These are phyloP conservation scores for Diospyros lotus DNA, from an alignment of 148 eudicot genomes.

Conservation along the genomic window DNA sequence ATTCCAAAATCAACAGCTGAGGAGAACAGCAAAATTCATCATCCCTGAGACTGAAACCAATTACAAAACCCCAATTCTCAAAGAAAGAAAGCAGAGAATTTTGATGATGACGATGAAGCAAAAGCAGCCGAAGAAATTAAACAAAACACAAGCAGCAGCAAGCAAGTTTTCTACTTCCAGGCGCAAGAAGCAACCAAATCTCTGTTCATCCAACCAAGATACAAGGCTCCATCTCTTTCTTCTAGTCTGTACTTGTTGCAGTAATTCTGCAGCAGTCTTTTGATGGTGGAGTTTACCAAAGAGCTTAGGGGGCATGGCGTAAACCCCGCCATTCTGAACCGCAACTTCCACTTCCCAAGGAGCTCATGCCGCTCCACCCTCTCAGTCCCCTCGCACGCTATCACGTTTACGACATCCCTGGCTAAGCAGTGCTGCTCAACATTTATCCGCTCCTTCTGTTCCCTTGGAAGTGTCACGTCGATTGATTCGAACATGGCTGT, in stretches of 20 bases:
- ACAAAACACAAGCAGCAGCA: no score
- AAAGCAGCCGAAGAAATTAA: not conserved
- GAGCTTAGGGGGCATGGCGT: slow-evolving; percentile 28
- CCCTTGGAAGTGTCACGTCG: slow-evolving; percentile 38
- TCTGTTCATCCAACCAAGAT: slow-evolving; percentile 41
- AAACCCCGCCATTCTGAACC: slow-evolving; percentile 38
- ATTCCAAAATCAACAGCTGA: no score
- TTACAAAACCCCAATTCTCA: no score
- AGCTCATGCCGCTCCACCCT: slow-evolving; percentile 45
- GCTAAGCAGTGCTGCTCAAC: slow-evolving; percentile 53
- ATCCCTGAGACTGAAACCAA: no score
- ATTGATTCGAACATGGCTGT: slow-evolving; percentile 48
- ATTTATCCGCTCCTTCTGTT: slow-evolving; percentile 41
- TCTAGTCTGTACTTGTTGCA: slow-evolving; percentile 26
- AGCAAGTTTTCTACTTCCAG: slow-evolving; percentile 20
- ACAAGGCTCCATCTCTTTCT: slow-evolving; percentile 33
- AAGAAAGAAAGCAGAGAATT: no score
- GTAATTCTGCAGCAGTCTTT: slow-evolving; percentile 25
- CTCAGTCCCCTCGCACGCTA: slow-evolving; percentile 46
- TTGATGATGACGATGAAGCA: not conserved
- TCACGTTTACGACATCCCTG: slow-evolving; percentile 43
- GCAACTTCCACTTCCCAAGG: slow-evolving; percentile 32
- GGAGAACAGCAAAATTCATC: no score
- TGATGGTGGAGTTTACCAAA: slow-evolving; percentile 32
- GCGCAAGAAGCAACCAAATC: slow-evolving; percentile 38